A percentile compares a stretch with the other conserved stretches of the same genome.
These are phyloP conservation scores for Xylariaceae sp. DNA, from an alignment of 2,329 filamentous ascomycete genomes.

Conservation along the genomic window DNA sequence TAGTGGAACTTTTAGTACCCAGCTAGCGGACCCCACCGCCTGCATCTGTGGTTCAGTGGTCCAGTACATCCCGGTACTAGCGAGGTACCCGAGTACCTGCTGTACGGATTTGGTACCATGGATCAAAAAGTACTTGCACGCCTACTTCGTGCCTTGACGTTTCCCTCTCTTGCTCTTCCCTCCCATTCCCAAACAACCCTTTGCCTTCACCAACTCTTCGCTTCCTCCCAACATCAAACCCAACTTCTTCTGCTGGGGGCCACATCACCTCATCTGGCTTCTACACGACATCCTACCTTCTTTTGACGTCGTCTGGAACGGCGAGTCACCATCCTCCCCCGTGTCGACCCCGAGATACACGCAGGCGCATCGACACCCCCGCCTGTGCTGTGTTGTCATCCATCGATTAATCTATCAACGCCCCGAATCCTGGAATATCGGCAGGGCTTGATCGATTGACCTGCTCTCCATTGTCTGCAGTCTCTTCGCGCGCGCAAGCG, in stretches of 20 bases:
- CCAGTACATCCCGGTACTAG: background rate
- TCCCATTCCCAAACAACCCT: background rate
- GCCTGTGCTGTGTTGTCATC: conserved; percentile 20
- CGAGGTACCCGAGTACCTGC: background rate
- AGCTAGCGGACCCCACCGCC: background rate
- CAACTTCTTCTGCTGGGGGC: conserved; percentile 4
- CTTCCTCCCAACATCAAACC: background rate
- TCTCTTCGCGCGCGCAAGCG: conserved; percentile 1
- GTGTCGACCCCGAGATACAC: background rate
- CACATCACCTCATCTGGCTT: conserved; percentile 9
- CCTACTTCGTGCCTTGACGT: background rate
- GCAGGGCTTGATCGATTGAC: conserved; percentile 18
- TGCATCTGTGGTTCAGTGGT: background rate
- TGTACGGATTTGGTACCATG: background rate
- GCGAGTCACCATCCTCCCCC: conserved; percentile 12
- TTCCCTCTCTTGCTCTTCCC: conserved; percentile 6
- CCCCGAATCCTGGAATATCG: conserved; percentile 23
- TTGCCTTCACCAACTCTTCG: background rate
- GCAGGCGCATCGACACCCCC: conserved; percentile 2
- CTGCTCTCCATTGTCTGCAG: background rate
- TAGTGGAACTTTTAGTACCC: background rate
- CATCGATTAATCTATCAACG: conserved; percentile 15
- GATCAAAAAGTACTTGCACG: background rate
- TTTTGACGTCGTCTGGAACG: conserved; percentile 18
- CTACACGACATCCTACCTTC: conserved; percentile 1